A percentile compares a stretch with the other conserved stretches of the same genome.
These are phyloP conservation scores for Kodamaea hsintzibuensis DNA, from an alignment of 805 yeast species.

Conservation along the genomic window DNA sequence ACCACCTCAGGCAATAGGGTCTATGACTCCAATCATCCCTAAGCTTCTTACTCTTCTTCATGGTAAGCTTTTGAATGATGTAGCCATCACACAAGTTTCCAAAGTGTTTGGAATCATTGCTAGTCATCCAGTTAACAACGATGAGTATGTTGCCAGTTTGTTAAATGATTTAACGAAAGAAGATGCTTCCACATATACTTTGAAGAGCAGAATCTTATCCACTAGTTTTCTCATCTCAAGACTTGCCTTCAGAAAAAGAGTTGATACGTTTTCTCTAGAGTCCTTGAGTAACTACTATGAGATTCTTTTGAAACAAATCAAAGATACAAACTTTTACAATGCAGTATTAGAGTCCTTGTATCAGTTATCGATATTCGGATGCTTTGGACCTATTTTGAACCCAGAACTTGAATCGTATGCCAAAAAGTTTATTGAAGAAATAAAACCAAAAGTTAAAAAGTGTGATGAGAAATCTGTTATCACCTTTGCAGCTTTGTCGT, in stretches of 20 bases:
- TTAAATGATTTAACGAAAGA: constrained; percentile 17
- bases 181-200: neutral
- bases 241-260: constrained; percentile 31
- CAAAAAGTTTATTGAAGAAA: constrained; percentile 16
- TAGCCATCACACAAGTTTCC: constrained; percentile 35
- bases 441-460: constrained; percentile 48
- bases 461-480: constrained; percentile 60
- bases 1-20: constrained; percentile 25
- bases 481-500: constrained; percentile 55
- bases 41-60: constrained; percentile 26
- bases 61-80: constrained; percentile 22
- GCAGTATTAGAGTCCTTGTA: constrained; percentile 40
- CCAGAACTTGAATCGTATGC: constrained; percentile 17
- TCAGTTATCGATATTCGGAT: constrained; percentile 49
- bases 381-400: constrained; percentile 36
- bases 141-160: constrained; percentile 3
- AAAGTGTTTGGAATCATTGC: constrained; percentile 50
- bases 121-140: constrained; percentile 36
- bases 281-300: constrained; percentile 7
- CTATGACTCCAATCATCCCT: constrained; percentile 18
- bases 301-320: constrained; percentile 9
- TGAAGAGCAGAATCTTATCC: constrained; percentile 26
- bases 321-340: constrained; percentile 23
- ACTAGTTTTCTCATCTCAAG: constrained; percentile 51
- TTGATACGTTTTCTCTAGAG: constrained; percentile 1